Evolutionary conservation across 1,284 basidiomycete genomes (phyloP), one percentile per base, ranked within the genome.

Genomic region (Sporisorium exsertum): DNA sequence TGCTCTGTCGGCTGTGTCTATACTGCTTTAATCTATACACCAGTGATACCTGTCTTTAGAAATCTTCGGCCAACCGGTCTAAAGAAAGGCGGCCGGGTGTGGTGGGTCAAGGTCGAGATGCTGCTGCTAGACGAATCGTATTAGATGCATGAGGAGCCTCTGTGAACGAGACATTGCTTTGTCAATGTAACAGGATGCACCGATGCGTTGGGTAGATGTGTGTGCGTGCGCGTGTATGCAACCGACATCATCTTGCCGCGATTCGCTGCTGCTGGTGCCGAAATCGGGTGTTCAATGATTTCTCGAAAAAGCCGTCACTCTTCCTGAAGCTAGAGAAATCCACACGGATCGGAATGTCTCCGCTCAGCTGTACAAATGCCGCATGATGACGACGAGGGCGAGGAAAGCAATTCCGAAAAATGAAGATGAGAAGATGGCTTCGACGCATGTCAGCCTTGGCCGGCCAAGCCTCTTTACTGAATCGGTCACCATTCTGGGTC

Each of bases 11-110:
- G 37, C 47, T 32, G n/a, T 51, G 20, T 58, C 37, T 58, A 22
- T 40, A 10, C 24, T 27, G 35, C 37, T 32, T 35, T 37, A 24
- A 13, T 37, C 47, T 32, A 56, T 63, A 63, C 53, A 53, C 57
- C 57, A 58, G 51, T 58, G 57, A 58, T 58, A 58, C 57, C 57
- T 58, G 13, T 58, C 22, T 33, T 16, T 24, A n/a, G n/a, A n/a
- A n/a, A n/a, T n/a, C n/a, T n/a, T n/a, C n/a, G n/a, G n/a, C n/a
- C n/a, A n/a, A n/a, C n/a, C n/a, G n/a, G n/a, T n/a, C n/a, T n/a
- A n/a, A n/a, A n/a, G n/a, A n/a, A n/a, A n/a, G n/a, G 29, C 29
- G 10, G 29, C 6, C 13, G 35, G 35, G 35, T 35, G 12, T 13
- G 35, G 15, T 35, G 8, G 35, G 35, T 35, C 35, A 35, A 35